A percentile compares a stretch with the other conserved stretches of the same genome.
Evolutionary conservation across 805 yeast genomes (phyloP).

Genomic region (Spathaspora boniae): DNA sequence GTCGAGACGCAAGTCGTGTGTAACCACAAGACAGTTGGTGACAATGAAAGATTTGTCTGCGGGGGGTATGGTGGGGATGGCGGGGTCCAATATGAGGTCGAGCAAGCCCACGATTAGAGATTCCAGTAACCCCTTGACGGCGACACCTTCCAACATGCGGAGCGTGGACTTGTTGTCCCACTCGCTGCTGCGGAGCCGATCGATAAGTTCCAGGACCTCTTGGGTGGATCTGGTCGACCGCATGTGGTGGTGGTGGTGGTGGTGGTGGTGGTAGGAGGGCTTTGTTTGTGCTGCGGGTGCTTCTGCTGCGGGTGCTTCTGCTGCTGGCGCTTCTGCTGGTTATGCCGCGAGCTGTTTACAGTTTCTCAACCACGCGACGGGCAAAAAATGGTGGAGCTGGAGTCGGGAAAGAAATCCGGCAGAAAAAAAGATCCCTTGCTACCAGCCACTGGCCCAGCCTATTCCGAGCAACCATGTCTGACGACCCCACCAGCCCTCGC

Average conservation of each 20-base stretch:
- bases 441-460: too few relatives aligned
- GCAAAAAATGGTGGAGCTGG: too few relatives aligned
- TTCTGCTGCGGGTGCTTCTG: too few relatives aligned
- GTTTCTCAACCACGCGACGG: too few relatives aligned
- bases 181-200: not conserved
- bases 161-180: not conserved
- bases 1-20: conserved; percentile 4
- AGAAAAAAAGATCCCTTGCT: too few relatives aligned
- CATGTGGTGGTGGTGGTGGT: not conserved
- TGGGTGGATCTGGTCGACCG: not conserved
- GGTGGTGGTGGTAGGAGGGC: too few relatives aligned
- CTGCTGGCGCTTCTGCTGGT: too few relatives aligned
- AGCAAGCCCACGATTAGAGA: conserved; percentile 1
- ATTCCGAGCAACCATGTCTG: too few relatives aligned
- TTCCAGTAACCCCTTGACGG: conserved; percentile 5
- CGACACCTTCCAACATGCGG: not conserved
- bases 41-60: conserved; percentile 3
- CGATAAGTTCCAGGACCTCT: not conserved
- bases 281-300: too few relatives aligned
- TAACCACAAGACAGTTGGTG: conserved; percentile 9
- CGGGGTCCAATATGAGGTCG: conserved; percentile 6
- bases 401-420: too few relatives aligned
- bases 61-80: conserved; percentile 1
- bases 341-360: too few relatives aligned
- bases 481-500: conserved; percentile 15